Evolutionary conservation across 495 filamentous ascomycete species (phyloP).

Genomic region (Alectoria sarmentosa): DNA sequence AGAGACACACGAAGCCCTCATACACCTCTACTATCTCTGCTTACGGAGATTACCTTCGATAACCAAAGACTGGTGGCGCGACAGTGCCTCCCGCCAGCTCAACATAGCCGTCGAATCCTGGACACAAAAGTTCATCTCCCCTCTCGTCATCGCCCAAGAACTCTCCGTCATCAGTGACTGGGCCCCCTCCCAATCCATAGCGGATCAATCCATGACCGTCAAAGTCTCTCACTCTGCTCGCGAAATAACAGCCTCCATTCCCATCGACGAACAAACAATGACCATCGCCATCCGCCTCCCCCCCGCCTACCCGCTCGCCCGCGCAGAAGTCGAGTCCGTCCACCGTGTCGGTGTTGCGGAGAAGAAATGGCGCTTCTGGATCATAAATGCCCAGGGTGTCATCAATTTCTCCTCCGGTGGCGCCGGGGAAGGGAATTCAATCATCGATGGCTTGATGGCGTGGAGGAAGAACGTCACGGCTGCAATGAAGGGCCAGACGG

Average conservation of each 20-base stretch:
- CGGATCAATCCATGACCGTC: slow-evolving; percentile 62
- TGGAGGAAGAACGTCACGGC: slow-evolving; percentile 80
- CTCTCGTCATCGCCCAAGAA: slow-evolving; percentile 64
- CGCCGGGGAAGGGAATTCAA: slow-evolving; percentile 42
- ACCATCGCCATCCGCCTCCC: slow-evolving; percentile 74
- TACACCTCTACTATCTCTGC: slow-evolving; percentile 78
- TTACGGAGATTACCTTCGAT: slow-evolving; percentile 69
- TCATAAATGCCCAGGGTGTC: slow-evolving; percentile 78
- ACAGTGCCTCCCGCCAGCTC: slow-evolving; percentile 64
- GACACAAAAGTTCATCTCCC: slow-evolving; percentile 82
- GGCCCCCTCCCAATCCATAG: slow-evolving; percentile 49
- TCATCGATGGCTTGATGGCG: slow-evolving; percentile 75
- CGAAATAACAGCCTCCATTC: slow-evolving; percentile 75
- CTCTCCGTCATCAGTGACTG: slow-evolving; percentile 67
- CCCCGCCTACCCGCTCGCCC: slow-evolving; percentile 67
- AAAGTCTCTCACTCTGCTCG: slow-evolving; percentile 60
- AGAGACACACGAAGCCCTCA: slow-evolving; percentile 72
- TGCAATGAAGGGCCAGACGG: slow-evolving; percentile 83
- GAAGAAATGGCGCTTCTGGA: slow-evolving; percentile 82
- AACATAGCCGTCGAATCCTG: slow-evolving; percentile 67
- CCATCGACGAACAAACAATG: slow-evolving; percentile 79
- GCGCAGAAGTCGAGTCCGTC: slow-evolving; percentile 65
- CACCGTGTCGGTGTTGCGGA: slow-evolving; percentile 82
- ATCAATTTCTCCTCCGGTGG: slow-evolving; percentile 73
- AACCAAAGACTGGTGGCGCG: slow-evolving; percentile 82